Conservation (phyloP, 2,329 filamentous ascomycete genomes). For the Colletotrichum kahawae region DNA sequence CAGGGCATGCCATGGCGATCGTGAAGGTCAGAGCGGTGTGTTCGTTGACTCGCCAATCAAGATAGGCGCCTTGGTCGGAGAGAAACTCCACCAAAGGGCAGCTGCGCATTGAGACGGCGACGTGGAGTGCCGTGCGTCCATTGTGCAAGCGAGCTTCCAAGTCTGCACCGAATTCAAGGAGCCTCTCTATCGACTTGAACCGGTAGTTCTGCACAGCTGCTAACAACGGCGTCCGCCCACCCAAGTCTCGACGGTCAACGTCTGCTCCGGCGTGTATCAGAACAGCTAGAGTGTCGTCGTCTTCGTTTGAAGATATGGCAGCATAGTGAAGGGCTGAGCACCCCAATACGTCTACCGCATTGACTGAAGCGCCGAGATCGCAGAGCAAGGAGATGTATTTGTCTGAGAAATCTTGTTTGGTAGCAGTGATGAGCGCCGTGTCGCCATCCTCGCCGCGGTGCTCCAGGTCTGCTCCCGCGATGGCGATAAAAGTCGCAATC, state of each 20-base stretch:
- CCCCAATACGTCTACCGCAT: constrained; percentile 25
- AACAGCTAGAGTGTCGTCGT: constrained; percentile 26
- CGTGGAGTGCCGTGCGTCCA: constrained; percentile 25
- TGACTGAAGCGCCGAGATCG: constrained; percentile 26
- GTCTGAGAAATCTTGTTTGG: constrained; percentile 22
- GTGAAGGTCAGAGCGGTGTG: constrained; percentile 28
- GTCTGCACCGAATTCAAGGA: constrained; percentile 27
- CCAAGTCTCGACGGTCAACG: constrained; percentile 19
- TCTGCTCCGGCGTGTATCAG: constrained; percentile 26
- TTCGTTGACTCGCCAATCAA: constrained; percentile 21
- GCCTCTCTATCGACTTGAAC: constrained; percentile 15
- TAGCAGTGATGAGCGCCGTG: constrained; percentile 25
- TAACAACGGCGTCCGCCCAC: constrained; percentile 26
- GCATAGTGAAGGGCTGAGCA: constrained; percentile 28
- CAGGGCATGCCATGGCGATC: constrained; percentile 26
- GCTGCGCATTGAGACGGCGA: constrained; percentile 25
- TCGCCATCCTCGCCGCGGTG: constrained; percentile 17
- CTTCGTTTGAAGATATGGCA: constrained; percentile 16
- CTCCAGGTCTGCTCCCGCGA: constrained; percentile 28
- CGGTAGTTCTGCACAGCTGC: constrained; percentile 23
- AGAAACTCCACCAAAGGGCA: constrained; percentile 24
- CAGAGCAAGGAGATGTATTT: constrained; percentile 27
- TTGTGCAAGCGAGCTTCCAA: constrained; percentile 23
- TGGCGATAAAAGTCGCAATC: constrained; percentile 24
- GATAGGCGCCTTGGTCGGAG: constrained; percentile 26